A percentile compares a stretch with the other conserved stretches of the same genome.
Conservation (phyloP, 257 asterid genomes). For the Jaltomata sinuosa region DNA sequence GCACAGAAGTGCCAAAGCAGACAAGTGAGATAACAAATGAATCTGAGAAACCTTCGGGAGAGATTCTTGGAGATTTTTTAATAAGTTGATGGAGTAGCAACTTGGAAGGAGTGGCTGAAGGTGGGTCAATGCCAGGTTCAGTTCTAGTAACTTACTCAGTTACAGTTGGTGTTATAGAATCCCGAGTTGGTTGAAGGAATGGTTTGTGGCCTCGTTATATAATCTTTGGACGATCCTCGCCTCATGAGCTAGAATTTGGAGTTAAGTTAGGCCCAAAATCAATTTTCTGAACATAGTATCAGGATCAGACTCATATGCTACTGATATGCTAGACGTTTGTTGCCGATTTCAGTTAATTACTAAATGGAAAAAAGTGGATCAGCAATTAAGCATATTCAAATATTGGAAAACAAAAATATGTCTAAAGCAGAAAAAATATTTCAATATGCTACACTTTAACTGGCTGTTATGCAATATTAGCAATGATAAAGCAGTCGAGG, state of each 20-base stretch:
- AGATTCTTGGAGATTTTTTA: not conserved
- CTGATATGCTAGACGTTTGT: too few relatives aligned
- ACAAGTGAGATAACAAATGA: not conserved
- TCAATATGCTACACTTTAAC: not conserved
- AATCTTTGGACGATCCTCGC: not conserved
- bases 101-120: not conserved
- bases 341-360: not conserved
- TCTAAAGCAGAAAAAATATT: not conserved
- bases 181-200: not conserved
- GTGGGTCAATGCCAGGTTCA: not conserved
- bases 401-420: not conserved
- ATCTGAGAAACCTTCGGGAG: not conserved
- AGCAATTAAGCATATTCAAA: not conserved
- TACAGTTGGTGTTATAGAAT: not conserved
- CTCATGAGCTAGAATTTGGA: too few relatives aligned
- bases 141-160: not conserved
- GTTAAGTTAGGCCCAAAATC: too few relatives aligned
- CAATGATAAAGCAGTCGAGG: not conserved
- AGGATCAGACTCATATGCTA: too few relatives aligned
- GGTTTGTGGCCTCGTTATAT: not conserved
- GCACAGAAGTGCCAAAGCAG: not conserved
- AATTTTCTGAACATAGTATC: too few relatives aligned
- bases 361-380: not conserved
- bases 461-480: not conserved
- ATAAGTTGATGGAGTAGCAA: not conserved